Conservation (phyloP, 2,329 filamentous ascomycete genomes). For the Corynespora cassiicola region DNA sequence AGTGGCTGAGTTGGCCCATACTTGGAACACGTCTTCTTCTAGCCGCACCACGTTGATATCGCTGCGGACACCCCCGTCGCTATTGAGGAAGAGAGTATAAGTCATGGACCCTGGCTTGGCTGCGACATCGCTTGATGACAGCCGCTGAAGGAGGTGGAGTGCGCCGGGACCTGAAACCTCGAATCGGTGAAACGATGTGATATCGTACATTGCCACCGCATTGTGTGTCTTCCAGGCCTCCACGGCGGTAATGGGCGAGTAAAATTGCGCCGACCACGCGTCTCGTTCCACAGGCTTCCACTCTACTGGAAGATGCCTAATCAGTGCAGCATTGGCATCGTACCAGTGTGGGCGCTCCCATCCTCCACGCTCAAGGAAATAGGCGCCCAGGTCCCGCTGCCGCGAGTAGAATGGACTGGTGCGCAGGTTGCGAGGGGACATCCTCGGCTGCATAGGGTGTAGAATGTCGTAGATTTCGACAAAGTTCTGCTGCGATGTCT, state of each 20-base stretch:
- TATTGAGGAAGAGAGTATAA: constrained; percentile 64
- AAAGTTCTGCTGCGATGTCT: constrained; percentile 68
- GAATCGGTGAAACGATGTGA: constrained; percentile 66
- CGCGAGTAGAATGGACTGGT: constrained; percentile 64
- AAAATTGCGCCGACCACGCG: constrained; percentile 63
- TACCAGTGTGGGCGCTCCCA: constrained; percentile 72
- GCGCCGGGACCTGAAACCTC: constrained; percentile 66
- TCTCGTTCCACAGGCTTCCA: constrained; percentile 65
- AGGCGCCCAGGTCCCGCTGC: constrained; percentile 63
- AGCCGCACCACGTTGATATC: constrained; percentile 65
- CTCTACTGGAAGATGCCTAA: constrained; percentile 58
- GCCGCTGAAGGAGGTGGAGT: constrained; percentile 59
- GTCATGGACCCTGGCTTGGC: constrained; percentile 58
- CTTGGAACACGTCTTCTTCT: constrained; percentile 58
- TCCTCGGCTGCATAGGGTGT: constrained; percentile 65
- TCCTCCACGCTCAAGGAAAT: constrained; percentile 64
- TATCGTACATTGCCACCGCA: constrained; percentile 67
- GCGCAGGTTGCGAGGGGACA: constrained; percentile 65
- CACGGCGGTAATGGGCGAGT: constrained; percentile 64
- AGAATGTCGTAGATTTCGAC: constrained; percentile 70
- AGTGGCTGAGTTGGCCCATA: constrained; percentile 62
- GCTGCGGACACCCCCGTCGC: constrained; percentile 60
- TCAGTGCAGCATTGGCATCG: constrained; percentile 60
- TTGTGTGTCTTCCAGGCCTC: constrained; percentile 72
- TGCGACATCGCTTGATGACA: constrained; percentile 60